phyloP scores from a whole-genome alignment of 169 alveolate species.

The Plasmodium reichenowi region DNA sequence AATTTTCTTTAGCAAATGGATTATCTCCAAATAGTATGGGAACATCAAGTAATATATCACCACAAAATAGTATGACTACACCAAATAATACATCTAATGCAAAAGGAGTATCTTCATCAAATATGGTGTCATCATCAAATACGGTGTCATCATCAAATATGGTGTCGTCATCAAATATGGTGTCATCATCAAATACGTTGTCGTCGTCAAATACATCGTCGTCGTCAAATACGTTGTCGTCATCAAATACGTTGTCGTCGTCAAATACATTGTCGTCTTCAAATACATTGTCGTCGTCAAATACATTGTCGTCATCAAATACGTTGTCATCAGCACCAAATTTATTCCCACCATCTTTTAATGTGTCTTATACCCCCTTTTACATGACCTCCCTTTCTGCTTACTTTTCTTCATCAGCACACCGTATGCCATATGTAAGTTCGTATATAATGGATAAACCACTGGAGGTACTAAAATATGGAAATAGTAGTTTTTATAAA shows the following conservation, averaged over 20 bases:
- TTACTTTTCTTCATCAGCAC: constrained; percentile 7
- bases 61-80: too few relatives aligned
- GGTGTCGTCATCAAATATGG: not conserved
- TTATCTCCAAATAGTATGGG: too few relatives aligned
- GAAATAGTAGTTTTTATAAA: constrained; percentile 45
- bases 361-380: not conserved
- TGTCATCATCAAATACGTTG: not conserved
- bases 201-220: not conserved
- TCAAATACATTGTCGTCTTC: not conserved
- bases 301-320: not conserved
- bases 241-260: not conserved
- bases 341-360: not conserved
- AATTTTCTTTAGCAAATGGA: too few relatives aligned
- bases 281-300: not conserved
- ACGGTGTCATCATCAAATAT: not conserved
- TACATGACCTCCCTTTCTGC: not conserved
- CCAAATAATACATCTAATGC: not conserved
- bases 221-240: not conserved
- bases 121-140: not conserved
- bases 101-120: not conserved
- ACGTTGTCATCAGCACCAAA: not conserved
- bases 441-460: constrained; percentile 69
- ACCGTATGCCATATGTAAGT: constrained; percentile 53
- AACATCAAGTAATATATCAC: too few relatives aligned
- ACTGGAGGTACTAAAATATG: constrained; percentile 51